Evolutionary conservation across 108 stramenopile species (phyloP).

Genomic region (Cyclotella sp.): DNA sequence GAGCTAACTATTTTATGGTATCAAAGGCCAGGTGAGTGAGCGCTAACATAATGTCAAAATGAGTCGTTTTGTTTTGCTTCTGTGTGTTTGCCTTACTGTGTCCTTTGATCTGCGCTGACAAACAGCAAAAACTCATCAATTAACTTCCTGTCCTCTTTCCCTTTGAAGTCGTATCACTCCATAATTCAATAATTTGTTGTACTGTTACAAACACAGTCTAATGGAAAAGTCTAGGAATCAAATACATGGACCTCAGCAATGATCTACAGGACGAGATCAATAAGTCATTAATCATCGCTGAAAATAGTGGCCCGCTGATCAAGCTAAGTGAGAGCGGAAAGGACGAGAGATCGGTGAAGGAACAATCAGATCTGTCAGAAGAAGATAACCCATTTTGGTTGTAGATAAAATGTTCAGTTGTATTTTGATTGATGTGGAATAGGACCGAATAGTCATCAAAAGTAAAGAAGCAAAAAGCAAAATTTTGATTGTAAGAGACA

Average conservation of each 20-base stretch:
- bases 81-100: too few species aligned
- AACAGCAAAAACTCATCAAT: background rate
- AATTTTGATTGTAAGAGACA: too few species aligned
- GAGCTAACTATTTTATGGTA: slow-evolving; percentile 87
- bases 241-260: slow-evolving; percentile 70
- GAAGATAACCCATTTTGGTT: slow-evolving; percentile 89
- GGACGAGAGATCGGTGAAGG: slow-evolving; percentile 26
- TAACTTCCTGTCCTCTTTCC: too few species aligned
- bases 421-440: too few species aligned
- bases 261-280: slow-evolving; percentile 50
- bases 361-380: slow-evolving; percentile 38
- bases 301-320: background rate
- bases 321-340: slow-evolving; percentile 15
- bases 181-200: background rate
- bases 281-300: background rate
- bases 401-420: slow-evolving; percentile 2
- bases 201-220: background rate
- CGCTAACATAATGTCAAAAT: background rate
- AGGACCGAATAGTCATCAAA: too few species aligned
- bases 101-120: too few species aligned
- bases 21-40: slow-evolving; percentile 66
- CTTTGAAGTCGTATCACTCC: background rate
- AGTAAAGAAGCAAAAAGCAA: too few species aligned
- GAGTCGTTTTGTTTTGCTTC: too few species aligned
- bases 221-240: slow-evolving; percentile 38